Base-by-base conservation (phyloP, 306 rosid genomes). In the Biancaea sappan region DNA sequence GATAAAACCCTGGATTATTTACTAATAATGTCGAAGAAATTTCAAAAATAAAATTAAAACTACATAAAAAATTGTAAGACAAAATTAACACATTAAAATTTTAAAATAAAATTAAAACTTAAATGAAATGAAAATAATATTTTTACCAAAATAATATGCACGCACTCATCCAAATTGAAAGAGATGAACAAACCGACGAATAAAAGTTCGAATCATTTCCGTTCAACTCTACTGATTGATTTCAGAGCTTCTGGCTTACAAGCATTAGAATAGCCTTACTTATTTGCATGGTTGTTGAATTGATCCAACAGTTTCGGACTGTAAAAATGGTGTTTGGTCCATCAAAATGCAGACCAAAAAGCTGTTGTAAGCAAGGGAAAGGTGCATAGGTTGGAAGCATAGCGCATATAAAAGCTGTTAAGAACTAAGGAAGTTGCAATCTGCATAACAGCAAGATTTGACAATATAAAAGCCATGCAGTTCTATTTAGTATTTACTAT, bases 401-500 rank as follows among this genome's bases (percentile, higher is more conserved):
- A 38, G 44, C 14, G 57, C 65, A 18, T 14, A 51, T 18, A 26
- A 12, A 32, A 21, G 53, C 51, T 16, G 31, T 29, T 21, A 8
- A 37, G 28, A 50, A 31, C 44, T 35, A 22, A 31, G 12, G 9
- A 8, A 1, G 71, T 52, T 37, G 57, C 72, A 56, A 60, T 60
- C 46, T 31, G 56, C 35, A 47, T 43, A 81, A 53, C 25, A 64
- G 63, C 58, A 58, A 21, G 72, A 62, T 41, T 77, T 46, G 61
- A 70, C 40, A 52, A 66, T 40, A 64, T 11, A 21, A 56, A 78
- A 84, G 76, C 73, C 61, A 77, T 6, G 25, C 31, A 50, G 71
- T 62, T 69, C 79, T 84, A 86, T 90, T 48, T 88, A 88, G 81
- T 88, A 86, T 90, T 50, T 88, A 90, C 96, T 88, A 86, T 90